A percentile compares a stretch with the other conserved stretches of the same genome.
Conservation (phyloP, 345 rosid genomes). For the Gossypium sturtianum region DNA sequence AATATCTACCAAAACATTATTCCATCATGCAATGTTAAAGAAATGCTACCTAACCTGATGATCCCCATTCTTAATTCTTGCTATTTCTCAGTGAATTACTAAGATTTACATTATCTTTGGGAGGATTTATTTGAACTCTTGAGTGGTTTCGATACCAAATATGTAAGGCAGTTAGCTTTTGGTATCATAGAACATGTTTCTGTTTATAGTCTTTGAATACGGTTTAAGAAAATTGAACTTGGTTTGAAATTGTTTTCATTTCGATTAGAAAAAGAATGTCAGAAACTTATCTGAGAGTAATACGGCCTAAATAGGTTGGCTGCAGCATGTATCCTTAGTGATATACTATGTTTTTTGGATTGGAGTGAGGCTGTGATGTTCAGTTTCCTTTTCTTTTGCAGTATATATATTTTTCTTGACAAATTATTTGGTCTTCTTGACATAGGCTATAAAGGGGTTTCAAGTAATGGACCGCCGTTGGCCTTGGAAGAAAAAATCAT, state of each 20-base stretch:
- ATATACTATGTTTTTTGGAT: neutral
- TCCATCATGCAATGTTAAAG: slow-evolving; percentile 7
- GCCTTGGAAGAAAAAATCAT: slow-evolving; percentile 99
- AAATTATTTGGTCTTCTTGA: neutral
- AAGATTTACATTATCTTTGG: too few relatives aligned
- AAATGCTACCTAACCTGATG: slow-evolving; percentile 6
- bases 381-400: neutral
- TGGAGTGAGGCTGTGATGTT: neutral
- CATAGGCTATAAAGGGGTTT: neutral
- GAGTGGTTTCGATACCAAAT: neutral
- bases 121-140: neutral
- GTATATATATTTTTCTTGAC: neutral
- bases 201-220: neutral
- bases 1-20: neutral
- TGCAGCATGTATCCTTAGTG: neutral
- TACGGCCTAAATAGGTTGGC: neutral
- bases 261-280: neutral
- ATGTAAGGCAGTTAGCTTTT: neutral
- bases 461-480: slow-evolving; percentile 83
- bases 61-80: neutral
- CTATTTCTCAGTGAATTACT: neutral
- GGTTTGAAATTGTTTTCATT: neutral
- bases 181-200: neutral
- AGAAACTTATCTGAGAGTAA: neutral
- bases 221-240: neutral